Evolutionary conservation across 768 basidiomycete species (phyloP).

Genomic region (Tylopilus subfusipes): DNA sequence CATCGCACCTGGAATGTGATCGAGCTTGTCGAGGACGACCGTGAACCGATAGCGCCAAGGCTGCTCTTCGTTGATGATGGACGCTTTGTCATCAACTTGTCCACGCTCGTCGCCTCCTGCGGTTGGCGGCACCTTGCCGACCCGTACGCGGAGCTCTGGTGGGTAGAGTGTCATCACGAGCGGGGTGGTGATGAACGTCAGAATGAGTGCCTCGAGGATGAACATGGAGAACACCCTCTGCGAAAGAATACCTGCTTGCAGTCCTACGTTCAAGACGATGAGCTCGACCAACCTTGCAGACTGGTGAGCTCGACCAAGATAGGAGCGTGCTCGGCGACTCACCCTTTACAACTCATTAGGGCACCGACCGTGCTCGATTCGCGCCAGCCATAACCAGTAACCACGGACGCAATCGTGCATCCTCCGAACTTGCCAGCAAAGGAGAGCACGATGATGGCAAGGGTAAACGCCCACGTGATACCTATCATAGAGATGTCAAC

Average conservation of each 20-base stretch:
- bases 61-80: constrained; percentile 11
- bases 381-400: constrained; percentile 70
- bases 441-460: constrained; percentile 74
- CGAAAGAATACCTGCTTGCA: constrained; percentile 74
- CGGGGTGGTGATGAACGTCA: constrained; percentile 87
- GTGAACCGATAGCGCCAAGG: constrained; percentile 63
- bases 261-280: constrained; percentile 93
- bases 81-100: constrained; percentile 4
- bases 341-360: constrained; percentile 96
- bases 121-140: constrained; percentile 17
- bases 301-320: background rate
- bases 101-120: constrained; percentile 35
- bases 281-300: constrained; percentile 76
- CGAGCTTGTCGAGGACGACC: constrained; percentile 85
- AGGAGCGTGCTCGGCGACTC: background rate
- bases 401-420: constrained; percentile 66
- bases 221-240: constrained; percentile 90
- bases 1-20: constrained; percentile 89
- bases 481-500: constrained; percentile 35
- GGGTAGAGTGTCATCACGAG: constrained; percentile 68
- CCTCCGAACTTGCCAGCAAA: constrained; percentile 90
- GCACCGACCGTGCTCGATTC: constrained; percentile 84
- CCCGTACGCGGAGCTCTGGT: constrained; percentile 51
- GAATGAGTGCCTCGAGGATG: constrained; percentile 74
- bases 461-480: constrained; percentile 84